Base-by-base conservation (phyloP, 257 asterid genomes). In the Solanum pennellii region DNA sequence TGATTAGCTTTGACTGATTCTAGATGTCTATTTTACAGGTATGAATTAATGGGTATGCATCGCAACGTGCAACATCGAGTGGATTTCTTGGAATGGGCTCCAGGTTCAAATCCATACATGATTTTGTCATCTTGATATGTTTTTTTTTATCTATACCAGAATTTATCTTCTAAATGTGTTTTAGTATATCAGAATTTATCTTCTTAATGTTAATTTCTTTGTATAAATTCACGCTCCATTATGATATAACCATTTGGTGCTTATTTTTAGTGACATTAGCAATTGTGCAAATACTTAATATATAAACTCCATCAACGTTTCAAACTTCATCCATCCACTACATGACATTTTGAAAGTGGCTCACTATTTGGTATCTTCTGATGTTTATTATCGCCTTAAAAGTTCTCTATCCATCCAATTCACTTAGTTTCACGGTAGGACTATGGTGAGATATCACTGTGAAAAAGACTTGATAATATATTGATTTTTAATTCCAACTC, bases 71-170 rank as follows among this genome's bases (percentile, higher is more conserved):
- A 97, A 86, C 99, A 95, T 86, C 95, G 98, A 86, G 94, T 97
- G 89, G 98, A 97, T 92, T 97, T 86, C 92, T 86, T 97, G 97
- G 99, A 97, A n/a, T 95, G 99, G 99, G 99, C 99, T 88, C 99
- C 99, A 97, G 99, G 98, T 97, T 91, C 82, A 91, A 60, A 47
- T 82, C 85, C 69, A 49, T 29, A 49, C 44, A 10, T 29, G 69
- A 82, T 45, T 41, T 82, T 49, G 44, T 29, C 85, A 49, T 49
- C 68, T 49, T 49, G 29, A 80, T 27, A 35, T 56, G 65, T 56
- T 18, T 80, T 80, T 79, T 44, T 44, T 20, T 33, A 33, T 59
- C 20, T 23, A 3, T 47, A 47, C 3, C 85, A 80, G 27, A 8
- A 80, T 9, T 27, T 47, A 18, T 29, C 27, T 45, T 80, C 44